These are phyloP conservation scores for Linnemannia zychae DNA, from an alignment of 192 early-diverging fungal genomes.

Conservation along the genomic window DNA sequence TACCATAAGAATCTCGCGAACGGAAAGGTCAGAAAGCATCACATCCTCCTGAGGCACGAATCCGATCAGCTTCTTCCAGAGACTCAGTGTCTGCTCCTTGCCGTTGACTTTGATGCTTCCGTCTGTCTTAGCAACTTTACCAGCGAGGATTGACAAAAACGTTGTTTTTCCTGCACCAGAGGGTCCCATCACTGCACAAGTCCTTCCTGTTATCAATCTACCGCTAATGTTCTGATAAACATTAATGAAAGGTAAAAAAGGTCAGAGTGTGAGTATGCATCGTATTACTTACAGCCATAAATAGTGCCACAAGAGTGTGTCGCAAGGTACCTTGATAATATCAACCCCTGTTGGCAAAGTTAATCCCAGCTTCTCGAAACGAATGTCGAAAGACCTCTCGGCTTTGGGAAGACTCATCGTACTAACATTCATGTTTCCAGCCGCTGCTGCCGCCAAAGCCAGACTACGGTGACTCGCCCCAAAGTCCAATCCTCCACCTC, in stretches of 20 bases:
- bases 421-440: conserved; percentile 48
- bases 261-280: neutral
- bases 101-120: conserved; percentile 64
- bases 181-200: conserved; percentile 73
- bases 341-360: conserved; percentile 59
- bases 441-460: conserved; percentile 28
- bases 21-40: conserved; percentile 73
- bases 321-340: conserved; percentile 63
- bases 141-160: conserved; percentile 73
- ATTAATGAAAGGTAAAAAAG: neutral
- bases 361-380: conserved; percentile 56
- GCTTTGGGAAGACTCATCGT: conserved; percentile 45
- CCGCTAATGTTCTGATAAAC: conserved; percentile 67
- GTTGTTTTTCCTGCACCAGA: conserved; percentile 76
- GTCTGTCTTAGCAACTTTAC: conserved; percentile 65
- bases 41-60: conserved; percentile 81
- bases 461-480: conserved; percentile 37
- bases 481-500: conserved; percentile 20
- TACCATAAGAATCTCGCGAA: conserved; percentile 72
- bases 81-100: conserved; percentile 45
- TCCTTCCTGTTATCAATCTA: conserved; percentile 61
- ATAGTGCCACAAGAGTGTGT: neutral
- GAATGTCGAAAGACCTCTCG: conserved; percentile 66
- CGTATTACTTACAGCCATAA: neutral
- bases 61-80: conserved; percentile 73